phyloP scores from a whole-genome alignment of 192 early-diverging fungal species.

The Diversispora epigaea region DNA sequence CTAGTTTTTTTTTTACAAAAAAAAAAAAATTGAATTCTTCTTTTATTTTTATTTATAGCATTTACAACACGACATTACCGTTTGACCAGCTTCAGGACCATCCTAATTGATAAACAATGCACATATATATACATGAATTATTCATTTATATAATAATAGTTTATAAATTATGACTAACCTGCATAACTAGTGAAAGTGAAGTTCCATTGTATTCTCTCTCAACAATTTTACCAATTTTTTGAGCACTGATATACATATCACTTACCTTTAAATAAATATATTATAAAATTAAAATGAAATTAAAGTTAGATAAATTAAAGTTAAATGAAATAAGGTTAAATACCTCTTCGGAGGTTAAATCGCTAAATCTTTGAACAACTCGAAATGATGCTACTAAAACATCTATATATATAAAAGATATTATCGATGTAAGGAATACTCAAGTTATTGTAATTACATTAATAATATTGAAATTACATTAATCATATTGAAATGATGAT shows the following conservation, averaged over 20 bases:
- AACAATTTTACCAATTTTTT: conserved; percentile 70
- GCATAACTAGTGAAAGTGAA: conserved; percentile 78
- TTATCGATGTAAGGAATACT: not conserved
- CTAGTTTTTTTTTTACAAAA: conserved; percentile 33
- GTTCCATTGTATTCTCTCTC: conserved; percentile 71
- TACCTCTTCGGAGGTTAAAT: conserved; percentile 79
- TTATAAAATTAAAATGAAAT: not conserved
- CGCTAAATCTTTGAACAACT: conserved; percentile 67
- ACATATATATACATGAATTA: not conserved
- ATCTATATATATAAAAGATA: conserved; percentile 50
- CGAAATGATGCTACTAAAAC: conserved; percentile 78
- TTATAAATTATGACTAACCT: conserved; percentile 42
- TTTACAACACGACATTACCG: not conserved
- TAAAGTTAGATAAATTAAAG: too few species aligned
- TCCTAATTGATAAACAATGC: conserved; percentile 52
- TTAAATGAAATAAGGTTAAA: too few species aligned
- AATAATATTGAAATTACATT: not conserved
- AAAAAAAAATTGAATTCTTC: too few species aligned
- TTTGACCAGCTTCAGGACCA: conserved; percentile 56
- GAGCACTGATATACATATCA: conserved; percentile 82
- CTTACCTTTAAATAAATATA: conserved; percentile 37
- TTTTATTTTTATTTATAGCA: too few species aligned
- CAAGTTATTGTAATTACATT: not conserved
- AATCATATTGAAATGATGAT: not conserved
- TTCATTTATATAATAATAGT: not conserved